Evolutionary conservation across 2,329 filamentous ascomycete species (phyloP), one percentile per base, ranked within the genome.

Genomic region (Epichloe gansuensis): DNA sequence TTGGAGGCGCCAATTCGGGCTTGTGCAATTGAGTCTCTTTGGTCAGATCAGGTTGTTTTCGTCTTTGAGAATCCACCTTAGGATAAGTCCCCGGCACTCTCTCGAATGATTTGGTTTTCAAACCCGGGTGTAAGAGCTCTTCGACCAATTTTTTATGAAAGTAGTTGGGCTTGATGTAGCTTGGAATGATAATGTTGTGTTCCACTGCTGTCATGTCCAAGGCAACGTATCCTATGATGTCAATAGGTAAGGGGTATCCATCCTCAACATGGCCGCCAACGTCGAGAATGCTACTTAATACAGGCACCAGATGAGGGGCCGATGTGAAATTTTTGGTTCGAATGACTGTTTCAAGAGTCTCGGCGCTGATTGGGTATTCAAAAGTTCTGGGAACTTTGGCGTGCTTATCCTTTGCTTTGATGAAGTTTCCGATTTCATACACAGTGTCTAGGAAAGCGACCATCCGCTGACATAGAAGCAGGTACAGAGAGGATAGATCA

Each of bases 151-250:
- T 57, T 17, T 54, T 50, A n/a, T 57, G 61, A 49, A 60, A 65
- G 15, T 58, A 51, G 11, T 53, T 44, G 9, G 59, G 62, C 12
- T 55, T 50, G 27, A 66, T 55, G 35, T 60, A 66, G 50, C 63
- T 67, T 43, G 65, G 65, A 8, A 59, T 50, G 4, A 64, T 59
- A 3, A 65, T 48, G 34, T 58, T 56, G 38, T 55, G 53, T 12
- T 57, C 51, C 23, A 66, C 58, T 15, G 65, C 65, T 45, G 61
- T 56, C 47, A 67, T 53, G 50, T 67, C 65, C 44, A 65, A 55
- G 23, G 63, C 51, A 27, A 66, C 55, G 13, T 42, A 51, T 42
- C 64, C 58, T 27, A 65, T 48, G 41, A 64, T 59, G n/a, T 57
- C 50, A 34, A 55, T 49, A 7, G 63, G 59, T 34, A 65, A 42